Conservation (phyloP, 1,284 basidiomycete genomes). For the Pisolithus thermaeus region DNA sequence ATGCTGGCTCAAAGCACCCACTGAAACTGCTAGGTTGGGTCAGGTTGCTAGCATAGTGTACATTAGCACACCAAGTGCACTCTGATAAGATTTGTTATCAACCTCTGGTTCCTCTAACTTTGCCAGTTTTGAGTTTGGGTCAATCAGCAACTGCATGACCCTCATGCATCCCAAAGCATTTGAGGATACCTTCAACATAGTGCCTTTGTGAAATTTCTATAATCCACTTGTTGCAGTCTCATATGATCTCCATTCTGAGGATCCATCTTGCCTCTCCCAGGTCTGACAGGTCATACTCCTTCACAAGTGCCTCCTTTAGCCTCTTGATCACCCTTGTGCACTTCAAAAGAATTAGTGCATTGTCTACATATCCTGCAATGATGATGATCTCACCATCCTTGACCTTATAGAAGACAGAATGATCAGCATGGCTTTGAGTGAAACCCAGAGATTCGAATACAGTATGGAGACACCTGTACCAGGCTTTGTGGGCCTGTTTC, state of each 20-base stretch:
- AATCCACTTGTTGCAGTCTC: background rate
- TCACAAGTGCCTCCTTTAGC: background rate
- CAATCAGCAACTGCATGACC: background rate
- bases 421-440: slow-evolving; percentile 11
- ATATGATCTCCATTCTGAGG: background rate
- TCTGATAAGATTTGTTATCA: background rate
- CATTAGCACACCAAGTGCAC: too few species aligned
- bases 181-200: background rate
- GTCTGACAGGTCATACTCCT: background rate
- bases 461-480: slow-evolving; percentile 11
- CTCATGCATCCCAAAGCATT: background rate
- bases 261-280: background rate
- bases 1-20: slow-evolving; percentile 1
- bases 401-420: slow-evolving; percentile 13
- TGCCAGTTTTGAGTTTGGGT: background rate
- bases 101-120: background rate
- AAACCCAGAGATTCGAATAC: slow-evolving; percentile 1
- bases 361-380: slow-evolving; percentile 16
- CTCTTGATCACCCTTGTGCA: background rate
- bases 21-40: slow-evolving; percentile 4
- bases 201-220: background rate
- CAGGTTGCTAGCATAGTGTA: background rate
- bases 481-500: slow-evolving; percentile 17
- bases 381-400: slow-evolving; percentile 6
- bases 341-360: slow-evolving; percentile 1